Conservation (phyloP, 441 rosid species). For the Erysimum cheiri region DNA sequence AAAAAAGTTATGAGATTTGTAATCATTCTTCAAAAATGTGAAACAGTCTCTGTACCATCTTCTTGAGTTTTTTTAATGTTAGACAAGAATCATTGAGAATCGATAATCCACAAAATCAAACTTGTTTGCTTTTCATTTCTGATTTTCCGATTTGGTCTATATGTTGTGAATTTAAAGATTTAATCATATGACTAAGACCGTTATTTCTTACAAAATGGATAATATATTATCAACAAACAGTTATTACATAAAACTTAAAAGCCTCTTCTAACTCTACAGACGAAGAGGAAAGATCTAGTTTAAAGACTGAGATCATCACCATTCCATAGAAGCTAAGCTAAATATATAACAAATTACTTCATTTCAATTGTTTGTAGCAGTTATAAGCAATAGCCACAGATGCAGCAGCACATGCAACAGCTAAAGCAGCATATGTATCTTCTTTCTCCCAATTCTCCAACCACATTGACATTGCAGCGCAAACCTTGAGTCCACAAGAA, state of each 20-base stretch:
- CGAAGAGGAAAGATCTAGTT: slow-evolving; percentile 15
- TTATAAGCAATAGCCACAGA: slow-evolving; percentile 82
- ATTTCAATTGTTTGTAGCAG: slow-evolving; percentile 73
- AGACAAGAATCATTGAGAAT: slow-evolving; percentile 25
- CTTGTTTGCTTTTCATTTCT: slow-evolving; percentile 3
- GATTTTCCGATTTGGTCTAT: too few species aligned
- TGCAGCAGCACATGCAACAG: slow-evolving; percentile 82
- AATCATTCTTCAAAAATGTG: slow-evolving; percentile 37
- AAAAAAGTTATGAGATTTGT: slow-evolving; percentile 41
- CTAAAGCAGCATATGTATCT: slow-evolving; percentile 84
- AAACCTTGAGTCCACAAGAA: slow-evolving; percentile 47
- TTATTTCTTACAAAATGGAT: background rate
- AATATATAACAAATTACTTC: slow-evolving; percentile 21
- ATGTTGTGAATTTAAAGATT: background rate
- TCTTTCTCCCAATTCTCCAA: slow-evolving; percentile 91
- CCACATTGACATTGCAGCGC: slow-evolving; percentile 73
- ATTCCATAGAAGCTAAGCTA: background rate
- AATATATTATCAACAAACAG: slow-evolving; percentile 25
- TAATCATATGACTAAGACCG: background rate
- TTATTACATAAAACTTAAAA: slow-evolving; percentile 16
- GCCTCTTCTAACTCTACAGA: slow-evolving; percentile 33
- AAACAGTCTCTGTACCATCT: slow-evolving; percentile 37
- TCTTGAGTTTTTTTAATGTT: slow-evolving; percentile 20
- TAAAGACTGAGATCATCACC: slow-evolving; percentile 20
- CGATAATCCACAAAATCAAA: background rate